phyloP scores from a whole-genome alignment of 2,329 filamentous ascomycete genomes.

The Phaeosphaeria sp. region DNA sequence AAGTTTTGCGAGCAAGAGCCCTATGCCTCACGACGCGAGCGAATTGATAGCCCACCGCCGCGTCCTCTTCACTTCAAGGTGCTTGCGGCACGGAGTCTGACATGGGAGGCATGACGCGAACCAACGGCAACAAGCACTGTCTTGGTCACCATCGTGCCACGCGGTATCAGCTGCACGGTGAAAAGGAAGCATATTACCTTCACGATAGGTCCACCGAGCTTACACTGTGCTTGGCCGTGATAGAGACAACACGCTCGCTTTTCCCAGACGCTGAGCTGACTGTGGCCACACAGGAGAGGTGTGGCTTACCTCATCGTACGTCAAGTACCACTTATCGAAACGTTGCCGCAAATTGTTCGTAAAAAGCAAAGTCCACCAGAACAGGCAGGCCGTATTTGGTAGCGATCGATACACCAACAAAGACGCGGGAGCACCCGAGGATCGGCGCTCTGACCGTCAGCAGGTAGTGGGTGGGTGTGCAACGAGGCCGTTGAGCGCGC shows the following conservation, averaged over 20 bases:
- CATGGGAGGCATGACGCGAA: background rate
- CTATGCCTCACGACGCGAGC: background rate
- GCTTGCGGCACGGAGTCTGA: background rate
- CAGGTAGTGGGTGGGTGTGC: constrained; percentile 1
- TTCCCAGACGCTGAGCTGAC: too few relatives aligned
- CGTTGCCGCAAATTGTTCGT: background rate
- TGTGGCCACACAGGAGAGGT: background rate
- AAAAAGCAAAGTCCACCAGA: constrained; percentile 1
- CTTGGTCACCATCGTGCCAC: background rate
- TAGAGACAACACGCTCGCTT: background rate
- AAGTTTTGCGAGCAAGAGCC: background rate
- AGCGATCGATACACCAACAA: constrained; percentile 13
- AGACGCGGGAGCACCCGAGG: constrained; percentile 27
- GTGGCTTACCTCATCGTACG: background rate
- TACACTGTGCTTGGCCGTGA: background rate
- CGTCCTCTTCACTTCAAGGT: background rate
- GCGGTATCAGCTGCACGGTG: background rate
- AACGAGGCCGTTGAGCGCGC: background rate
- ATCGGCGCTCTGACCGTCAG: constrained; percentile 24
- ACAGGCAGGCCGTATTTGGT: constrained; percentile 8
- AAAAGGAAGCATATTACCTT: background rate
- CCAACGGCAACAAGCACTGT: background rate
- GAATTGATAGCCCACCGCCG: background rate
- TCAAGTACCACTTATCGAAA: background rate
- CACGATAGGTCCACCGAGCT: background rate